A percentile compares a stretch with the other conserved stretches of the same genome.
Conservation (phyloP, 2,329 filamentous ascomycete genomes). For the Penicillium hordei region DNA sequence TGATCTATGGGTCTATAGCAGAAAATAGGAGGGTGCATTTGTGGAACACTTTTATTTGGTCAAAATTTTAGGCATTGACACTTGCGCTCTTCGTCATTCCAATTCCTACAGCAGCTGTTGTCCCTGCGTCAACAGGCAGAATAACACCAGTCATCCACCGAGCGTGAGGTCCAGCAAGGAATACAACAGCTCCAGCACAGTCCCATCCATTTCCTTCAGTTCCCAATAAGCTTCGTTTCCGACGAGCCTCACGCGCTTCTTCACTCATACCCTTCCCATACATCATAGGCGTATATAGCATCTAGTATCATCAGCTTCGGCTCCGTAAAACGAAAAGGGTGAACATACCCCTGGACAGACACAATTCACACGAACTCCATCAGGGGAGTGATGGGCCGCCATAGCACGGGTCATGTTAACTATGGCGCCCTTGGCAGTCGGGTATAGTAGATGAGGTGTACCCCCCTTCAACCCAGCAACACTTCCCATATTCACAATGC, state of each 20-base stretch:
- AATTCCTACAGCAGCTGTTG: conserved; percentile 44
- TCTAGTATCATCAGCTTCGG: conserved; percentile 15
- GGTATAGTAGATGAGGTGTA: conserved; percentile 55
- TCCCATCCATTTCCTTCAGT: conserved; percentile 59
- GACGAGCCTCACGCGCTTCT: conserved; percentile 50
- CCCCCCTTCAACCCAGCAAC: conserved; percentile 55
- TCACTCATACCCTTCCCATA: conserved; percentile 52
- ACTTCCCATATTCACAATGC: conserved; percentile 57
- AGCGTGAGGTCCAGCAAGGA: conserved; percentile 54
- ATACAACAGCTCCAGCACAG: conserved; percentile 51
- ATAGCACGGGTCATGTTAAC: conserved; percentile 59
- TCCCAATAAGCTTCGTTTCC: conserved; percentile 52
- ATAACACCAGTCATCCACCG: conserved; percentile 54
- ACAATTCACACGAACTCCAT: conserved; percentile 56
- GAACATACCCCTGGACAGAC: conserved; percentile 50
- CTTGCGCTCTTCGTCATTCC: conserved; percentile 43
- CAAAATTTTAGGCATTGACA: conserved; percentile 29
- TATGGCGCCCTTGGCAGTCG: conserved; percentile 55
- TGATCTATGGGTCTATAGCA: not conserved
- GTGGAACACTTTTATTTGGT: not conserved
- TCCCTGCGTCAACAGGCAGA: conserved; percentile 51
- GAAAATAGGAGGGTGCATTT: not conserved
- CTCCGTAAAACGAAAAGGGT: not conserved
- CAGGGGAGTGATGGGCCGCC: conserved; percentile 54
- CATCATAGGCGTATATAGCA: conserved; percentile 60